Evolutionary conservation across 768 basidiomycete genomes (phyloP).

Genomic region (Solioccasus polychromus): DNA sequence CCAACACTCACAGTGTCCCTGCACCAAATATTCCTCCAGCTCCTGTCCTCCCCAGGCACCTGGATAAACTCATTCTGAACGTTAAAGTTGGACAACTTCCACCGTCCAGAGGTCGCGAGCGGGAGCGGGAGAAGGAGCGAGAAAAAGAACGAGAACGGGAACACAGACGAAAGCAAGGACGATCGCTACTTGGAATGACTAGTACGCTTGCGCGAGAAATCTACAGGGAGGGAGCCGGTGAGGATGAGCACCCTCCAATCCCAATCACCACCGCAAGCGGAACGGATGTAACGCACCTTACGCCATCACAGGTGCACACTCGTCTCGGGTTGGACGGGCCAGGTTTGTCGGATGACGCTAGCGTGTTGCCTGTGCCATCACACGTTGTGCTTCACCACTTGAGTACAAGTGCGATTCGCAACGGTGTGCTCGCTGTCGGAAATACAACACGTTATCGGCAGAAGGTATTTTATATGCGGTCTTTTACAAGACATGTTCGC

Average conservation of each 20-base stretch:
- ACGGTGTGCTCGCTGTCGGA: constrained; percentile 89
- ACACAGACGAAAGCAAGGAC: constrained; percentile 30
- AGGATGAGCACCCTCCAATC: constrained; percentile 24
- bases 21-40: constrained; percentile 85
- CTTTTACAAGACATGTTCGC: constrained; percentile 4
- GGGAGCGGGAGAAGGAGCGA: constrained; percentile 35
- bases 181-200: constrained; percentile 35
- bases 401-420: constrained; percentile 92
- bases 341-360: constrained; percentile 78
- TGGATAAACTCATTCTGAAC: constrained; percentile 94
- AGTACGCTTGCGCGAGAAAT: constrained; percentile 31
- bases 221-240: constrained; percentile 20
- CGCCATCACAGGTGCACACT: constrained; percentile 22
- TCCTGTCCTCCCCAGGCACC: constrained; percentile 81
- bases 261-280: constrained; percentile 39
- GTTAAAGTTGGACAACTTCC: constrained; percentile 34
- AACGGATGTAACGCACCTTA: constrained; percentile 36
- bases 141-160: constrained; percentile 34
- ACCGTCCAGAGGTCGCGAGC: constrained; percentile 30
- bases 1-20: constrained; percentile 44
- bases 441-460: constrained; percentile 88
- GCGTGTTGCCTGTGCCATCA: constrained; percentile 87
- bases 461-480: constrained; percentile 56
- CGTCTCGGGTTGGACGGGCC: constrained; percentile 36
- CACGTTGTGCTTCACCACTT: constrained; percentile 95